phyloP scores from a whole-genome alignment of 139 green algal genomes.

The Yamagishiella unicocca region DNA sequence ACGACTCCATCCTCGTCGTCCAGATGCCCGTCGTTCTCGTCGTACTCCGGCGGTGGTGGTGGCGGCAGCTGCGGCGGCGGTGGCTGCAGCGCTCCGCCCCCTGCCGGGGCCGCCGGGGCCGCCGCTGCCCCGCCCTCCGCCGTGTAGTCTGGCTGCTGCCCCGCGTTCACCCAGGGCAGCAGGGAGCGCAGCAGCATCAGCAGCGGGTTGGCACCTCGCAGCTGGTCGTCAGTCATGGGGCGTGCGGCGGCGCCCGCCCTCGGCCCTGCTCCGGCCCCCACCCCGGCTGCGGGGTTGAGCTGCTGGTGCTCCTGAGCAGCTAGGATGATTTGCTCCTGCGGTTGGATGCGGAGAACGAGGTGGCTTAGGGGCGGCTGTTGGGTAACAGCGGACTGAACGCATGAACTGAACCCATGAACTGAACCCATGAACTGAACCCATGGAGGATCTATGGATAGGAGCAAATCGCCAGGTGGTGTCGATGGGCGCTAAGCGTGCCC shows the following conservation, averaged over 20 bases:
- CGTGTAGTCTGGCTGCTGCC: constrained; percentile 72
- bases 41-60: not conserved
- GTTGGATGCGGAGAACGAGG: too few species aligned
- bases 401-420: too few species aligned
- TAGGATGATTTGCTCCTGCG: constrained; percentile 55
- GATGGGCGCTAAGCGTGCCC: too few species aligned
- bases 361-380: not conserved
- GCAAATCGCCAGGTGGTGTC: too few species aligned
- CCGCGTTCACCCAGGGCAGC: constrained; percentile 85
- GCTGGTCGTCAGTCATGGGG: constrained; percentile 35
- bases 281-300: not conserved
- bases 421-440: too few species aligned
- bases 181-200: constrained; percentile 81
- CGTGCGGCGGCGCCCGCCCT: not conserved
- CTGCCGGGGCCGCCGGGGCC: not conserved
- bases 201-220: constrained; percentile 67
- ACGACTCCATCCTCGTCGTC: constrained; percentile 40
- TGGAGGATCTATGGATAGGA: too few species aligned
- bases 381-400: too few species aligned
- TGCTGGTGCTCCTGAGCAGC: constrained; percentile 34
- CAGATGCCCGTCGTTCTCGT: constrained; percentile 36
- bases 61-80: not conserved
- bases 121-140: constrained; percentile 10
- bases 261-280: not conserved
- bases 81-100: not conserved